These are phyloP conservation scores for Ramaria rubella DNA, from an alignment of 768 basidiomycete genomes.

Conservation along the genomic window DNA sequence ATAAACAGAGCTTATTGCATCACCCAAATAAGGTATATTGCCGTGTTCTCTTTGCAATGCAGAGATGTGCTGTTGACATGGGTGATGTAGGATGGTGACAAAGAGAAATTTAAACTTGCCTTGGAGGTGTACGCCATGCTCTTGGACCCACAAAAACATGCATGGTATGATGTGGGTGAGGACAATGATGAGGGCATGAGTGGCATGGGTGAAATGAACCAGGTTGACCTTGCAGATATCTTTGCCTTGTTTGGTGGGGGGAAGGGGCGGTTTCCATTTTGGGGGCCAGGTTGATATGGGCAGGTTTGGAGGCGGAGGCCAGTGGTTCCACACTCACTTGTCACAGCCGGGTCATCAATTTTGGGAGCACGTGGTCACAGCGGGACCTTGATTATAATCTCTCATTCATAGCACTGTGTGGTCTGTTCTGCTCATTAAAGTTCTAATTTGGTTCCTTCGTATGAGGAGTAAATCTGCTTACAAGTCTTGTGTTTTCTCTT, in stretches of 20 bases:
- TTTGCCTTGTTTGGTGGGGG: conserved; percentile 59
- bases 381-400: too few relatives aligned
- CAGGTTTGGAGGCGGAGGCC: background rate
- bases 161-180: conserved; percentile 72
- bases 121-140: conserved; percentile 77
- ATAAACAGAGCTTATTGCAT: conserved; percentile 77
- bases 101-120: conserved; percentile 92
- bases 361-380: too few relatives aligned
- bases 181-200: conserved; percentile 55
- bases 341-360: too few relatives aligned
- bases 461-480: too few relatives aligned
- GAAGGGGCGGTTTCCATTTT: conserved; percentile 7
- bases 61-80: conserved; percentile 28
- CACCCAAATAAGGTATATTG: conserved; percentile 90
- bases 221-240: conserved; percentile 52
- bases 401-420: too few relatives aligned
- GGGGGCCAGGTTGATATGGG: background rate
- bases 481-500: too few relatives aligned
- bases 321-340: background rate
- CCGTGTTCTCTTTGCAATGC: conserved; percentile 25
- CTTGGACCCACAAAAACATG: conserved; percentile 64
- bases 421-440: too few relatives aligned
- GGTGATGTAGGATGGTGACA: conserved; percentile 94
- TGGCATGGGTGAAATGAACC: conserved; percentile 26
- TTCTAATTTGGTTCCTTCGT: too few relatives aligned